Percentiles rank a stretch among this genome's conserved stretches.
Evolutionary conservation across 129 eudicot genomes (phyloP).

Genomic region (Chrysanthemum seticuspe): DNA sequence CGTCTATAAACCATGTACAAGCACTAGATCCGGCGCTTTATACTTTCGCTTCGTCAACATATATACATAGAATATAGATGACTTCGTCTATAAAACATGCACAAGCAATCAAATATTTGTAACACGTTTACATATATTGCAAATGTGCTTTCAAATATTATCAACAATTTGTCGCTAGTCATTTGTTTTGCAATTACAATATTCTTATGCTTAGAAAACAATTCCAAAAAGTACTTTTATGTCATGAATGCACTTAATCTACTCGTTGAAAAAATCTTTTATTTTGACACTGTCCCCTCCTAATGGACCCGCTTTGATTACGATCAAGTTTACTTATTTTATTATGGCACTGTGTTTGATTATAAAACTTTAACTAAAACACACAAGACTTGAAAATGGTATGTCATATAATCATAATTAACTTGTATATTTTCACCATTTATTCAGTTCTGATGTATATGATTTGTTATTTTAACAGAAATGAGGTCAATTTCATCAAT

Average conservation of each 20-base stretch:
- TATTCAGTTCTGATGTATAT: too few relatives aligned
- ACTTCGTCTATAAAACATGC: too few relatives aligned
- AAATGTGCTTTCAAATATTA: not conserved
- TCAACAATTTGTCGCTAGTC: not conserved
- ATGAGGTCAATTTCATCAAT: too few relatives aligned
- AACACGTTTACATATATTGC: too few relatives aligned
- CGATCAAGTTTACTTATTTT: slow-evolving; percentile 1
- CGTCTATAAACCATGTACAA: not conserved
- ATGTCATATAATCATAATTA: too few relatives aligned
- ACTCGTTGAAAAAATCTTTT: not conserved
- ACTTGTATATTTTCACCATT: too few relatives aligned
- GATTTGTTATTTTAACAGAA: too few relatives aligned
- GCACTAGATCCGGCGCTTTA: not conserved
- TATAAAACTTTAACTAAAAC: too few relatives aligned
- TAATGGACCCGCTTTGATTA: slow-evolving; percentile 18
- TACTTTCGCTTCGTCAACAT: not conserved
- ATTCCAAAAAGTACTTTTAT: slow-evolving; percentile 5
- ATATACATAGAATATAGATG: too few relatives aligned
- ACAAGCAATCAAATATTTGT: too few relatives aligned
- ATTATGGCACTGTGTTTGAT: not conserved
- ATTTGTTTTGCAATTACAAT: not conserved
- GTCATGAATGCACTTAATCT: not conserved
- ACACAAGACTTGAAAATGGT: too few relatives aligned
- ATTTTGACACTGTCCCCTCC: slow-evolving; percentile 3
- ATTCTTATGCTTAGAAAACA: not conserved